These are phyloP conservation scores for Tetradesmus lagerheimii DNA, from an alignment of 139 green algal species.

Conservation along the genomic window DNA sequence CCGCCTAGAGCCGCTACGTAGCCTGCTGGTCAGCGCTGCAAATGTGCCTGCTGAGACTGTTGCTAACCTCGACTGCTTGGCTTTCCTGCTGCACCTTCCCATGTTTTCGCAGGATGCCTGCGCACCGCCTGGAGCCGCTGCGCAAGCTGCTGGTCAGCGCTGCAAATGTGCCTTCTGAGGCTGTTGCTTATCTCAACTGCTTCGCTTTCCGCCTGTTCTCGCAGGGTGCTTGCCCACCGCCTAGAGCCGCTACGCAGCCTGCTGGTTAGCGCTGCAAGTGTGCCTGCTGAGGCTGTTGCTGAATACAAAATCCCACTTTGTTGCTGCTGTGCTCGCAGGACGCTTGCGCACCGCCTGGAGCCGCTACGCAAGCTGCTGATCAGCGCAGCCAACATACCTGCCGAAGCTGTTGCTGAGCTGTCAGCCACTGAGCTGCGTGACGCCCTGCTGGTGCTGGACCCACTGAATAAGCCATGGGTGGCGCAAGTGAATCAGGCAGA, in stretches of 20 bases:
- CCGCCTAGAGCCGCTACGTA: not conserved
- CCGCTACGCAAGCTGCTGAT: constrained; percentile 33
- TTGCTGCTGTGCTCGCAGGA: not conserved
- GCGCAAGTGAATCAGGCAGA: constrained; percentile 89
- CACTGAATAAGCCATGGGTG: constrained; percentile 82
- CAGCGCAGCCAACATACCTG: not conserved
- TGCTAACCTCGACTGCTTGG: too few relatives aligned
- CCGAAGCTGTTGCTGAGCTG: constrained; percentile 51
- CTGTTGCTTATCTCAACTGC: too few relatives aligned
- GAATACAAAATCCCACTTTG: too few relatives aligned
- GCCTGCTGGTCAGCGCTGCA: not conserved
- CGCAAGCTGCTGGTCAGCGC: not conserved
- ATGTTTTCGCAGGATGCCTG: not conserved
- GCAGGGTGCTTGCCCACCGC: not conserved
- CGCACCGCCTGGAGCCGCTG: too few relatives aligned
- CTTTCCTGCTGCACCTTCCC: too few relatives aligned
- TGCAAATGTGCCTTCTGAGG: too few relatives aligned
- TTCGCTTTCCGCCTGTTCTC: too few relatives aligned
- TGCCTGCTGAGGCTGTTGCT: constrained; percentile 8
- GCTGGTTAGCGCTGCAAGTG: not conserved
- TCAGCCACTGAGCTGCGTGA: constrained; percentile 87
- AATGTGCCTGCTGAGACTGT: too few relatives aligned
- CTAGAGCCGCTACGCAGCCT: not conserved
- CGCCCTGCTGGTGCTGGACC: constrained; percentile 79
- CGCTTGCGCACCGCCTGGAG: not conserved